A percentile compares a stretch with the other conserved stretches of the same genome.
phyloP scores from a whole-genome alignment of 1,139 yeast genomes.

The Diutina pseudorugosa region DNA sequence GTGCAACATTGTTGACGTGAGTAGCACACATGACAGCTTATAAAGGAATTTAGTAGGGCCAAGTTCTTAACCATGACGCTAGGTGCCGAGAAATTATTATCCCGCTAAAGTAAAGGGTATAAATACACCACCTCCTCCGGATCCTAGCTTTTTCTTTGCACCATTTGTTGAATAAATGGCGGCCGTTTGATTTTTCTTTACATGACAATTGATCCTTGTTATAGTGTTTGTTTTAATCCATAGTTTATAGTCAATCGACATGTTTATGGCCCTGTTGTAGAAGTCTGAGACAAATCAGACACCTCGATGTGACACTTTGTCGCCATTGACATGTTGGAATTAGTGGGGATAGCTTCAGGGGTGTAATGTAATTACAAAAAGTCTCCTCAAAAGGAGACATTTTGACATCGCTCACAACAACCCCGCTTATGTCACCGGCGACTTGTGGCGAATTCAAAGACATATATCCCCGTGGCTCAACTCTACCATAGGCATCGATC shows the following conservation, averaged over 20 bases:
- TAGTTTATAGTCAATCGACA: neutral
- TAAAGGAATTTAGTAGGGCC: neutral
- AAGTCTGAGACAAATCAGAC: neutral
- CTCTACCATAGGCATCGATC: too few species aligned
- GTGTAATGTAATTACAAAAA: neutral
- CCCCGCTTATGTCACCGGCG: neutral
- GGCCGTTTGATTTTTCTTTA: neutral
- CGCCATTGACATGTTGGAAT: neutral
- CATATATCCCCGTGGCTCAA: too few species aligned
- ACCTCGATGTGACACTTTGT: neutral
- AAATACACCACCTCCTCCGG: neutral
- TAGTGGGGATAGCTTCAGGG: neutral
- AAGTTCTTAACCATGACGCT: neutral
- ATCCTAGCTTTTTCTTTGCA: neutral
- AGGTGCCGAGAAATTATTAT: neutral
- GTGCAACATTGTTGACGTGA: neutral
- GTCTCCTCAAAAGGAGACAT: neutral
- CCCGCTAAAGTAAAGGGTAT: neutral
- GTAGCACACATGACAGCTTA: neutral
- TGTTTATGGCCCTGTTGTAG: neutral
- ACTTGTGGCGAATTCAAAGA: neutral
- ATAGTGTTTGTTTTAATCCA: neutral
- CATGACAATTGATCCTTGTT: neutral
- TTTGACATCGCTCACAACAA: neutral
- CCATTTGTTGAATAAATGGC: neutral